Evolutionary conservation across 2,329 filamentous ascomycete species (phyloP), one percentile per base, ranked within the genome.

Genomic region (Talaromyces islandicus): DNA sequence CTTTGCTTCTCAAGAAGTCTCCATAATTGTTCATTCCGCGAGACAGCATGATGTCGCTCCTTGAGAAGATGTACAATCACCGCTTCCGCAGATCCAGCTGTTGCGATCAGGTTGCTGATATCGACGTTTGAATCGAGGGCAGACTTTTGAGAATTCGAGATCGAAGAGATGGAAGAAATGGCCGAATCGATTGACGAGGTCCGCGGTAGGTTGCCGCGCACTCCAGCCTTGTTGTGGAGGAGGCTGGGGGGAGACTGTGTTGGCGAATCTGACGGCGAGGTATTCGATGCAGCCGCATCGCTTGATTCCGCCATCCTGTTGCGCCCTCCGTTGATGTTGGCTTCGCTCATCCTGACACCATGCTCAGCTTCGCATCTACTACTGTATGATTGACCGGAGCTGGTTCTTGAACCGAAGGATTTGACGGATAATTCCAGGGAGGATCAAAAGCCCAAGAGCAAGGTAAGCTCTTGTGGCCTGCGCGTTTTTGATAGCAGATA

Each of bases 1-100:
- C 93, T 84, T 75, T 99, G 94, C 78, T 99, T 97, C 73, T 97
- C 93, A 55, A 99, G 92, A 53, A 99, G 78, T 56, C 92, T 88
- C 94, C 94, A 99, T 68, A 99, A 78, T 73, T 99, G 93, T 19
- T 88, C 82, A 71, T 97, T 97, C 71, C 97, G 94, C 66, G 91
- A 88, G 5, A 90, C 85, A 58, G 92, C 89, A 54, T 91, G 89
- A 64, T 93, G 87, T 74, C 97, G 97, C 71, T 99, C 94, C 71
- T 90, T 95, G 64, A 97, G 78, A 55, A 99, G 79, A 68, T 94
- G 91, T 66, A 91, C 85, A 62, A 99, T 91, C 5, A 95, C 89
- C 6, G 90, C 90, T 72, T 99, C 93, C 17, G 92, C 83, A 57
- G 91, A 96, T 56, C 93, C 94, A 27, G 92, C 92, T 32, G 91